Evolutionary conservation across 2,329 filamentous ascomycete genomes (phyloP).

Genomic region (Nannizzia gypsea): DNA sequence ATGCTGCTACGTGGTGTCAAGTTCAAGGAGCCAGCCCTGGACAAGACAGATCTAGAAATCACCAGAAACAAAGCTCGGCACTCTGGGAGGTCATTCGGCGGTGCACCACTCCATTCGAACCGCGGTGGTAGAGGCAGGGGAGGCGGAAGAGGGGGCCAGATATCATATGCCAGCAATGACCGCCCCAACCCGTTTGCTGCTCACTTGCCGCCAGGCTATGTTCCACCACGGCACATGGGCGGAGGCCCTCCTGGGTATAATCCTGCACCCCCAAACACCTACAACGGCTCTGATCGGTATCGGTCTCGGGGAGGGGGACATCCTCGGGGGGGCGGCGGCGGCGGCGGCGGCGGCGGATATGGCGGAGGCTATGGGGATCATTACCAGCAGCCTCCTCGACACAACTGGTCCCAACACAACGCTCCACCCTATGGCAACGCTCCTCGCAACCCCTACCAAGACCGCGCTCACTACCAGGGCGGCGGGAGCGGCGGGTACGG

Average conservation of each 20-base stretch:
- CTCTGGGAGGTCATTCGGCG: slow-evolving; percentile 58
- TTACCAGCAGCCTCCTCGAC: slow-evolving; percentile 4
- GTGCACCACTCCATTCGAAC: slow-evolving; percentile 47
- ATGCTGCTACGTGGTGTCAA: slow-evolving; percentile 81
- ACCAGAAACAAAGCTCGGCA: slow-evolving; percentile 55
- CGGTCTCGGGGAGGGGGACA: slow-evolving; percentile 8
- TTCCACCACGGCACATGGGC: slow-evolving; percentile 22
- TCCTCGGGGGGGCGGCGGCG: slow-evolving; percentile 3
- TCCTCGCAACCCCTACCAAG: slow-evolving; percentile 11
- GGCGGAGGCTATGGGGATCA: slow-evolving; percentile 9
- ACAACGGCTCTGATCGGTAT: slow-evolving; percentile 10
- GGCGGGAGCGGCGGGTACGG: slow-evolving; percentile 16
- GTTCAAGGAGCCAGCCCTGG: slow-evolving; percentile 59
- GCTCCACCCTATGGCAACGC: neutral
- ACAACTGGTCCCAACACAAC: neutral
- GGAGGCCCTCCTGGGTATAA: slow-evolving; percentile 24
- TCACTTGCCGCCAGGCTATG: slow-evolving; percentile 36
- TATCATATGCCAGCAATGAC: slow-evolving; percentile 41
- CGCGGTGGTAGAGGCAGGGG: slow-evolving; percentile 32
- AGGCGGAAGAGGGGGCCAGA: slow-evolving; percentile 31
- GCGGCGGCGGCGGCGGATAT: slow-evolving; percentile 13
- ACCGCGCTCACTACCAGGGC: slow-evolving; percentile 15
- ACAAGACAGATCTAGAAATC: slow-evolving; percentile 61
- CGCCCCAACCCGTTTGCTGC: slow-evolving; percentile 38
- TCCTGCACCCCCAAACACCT: slow-evolving; percentile 27